Percentiles rank a stretch among this genome's conserved stretches.
Evolutionary conservation across 2,329 filamentous ascomycete genomes (phyloP).

Genomic region (Alternaria alternata): DNA sequence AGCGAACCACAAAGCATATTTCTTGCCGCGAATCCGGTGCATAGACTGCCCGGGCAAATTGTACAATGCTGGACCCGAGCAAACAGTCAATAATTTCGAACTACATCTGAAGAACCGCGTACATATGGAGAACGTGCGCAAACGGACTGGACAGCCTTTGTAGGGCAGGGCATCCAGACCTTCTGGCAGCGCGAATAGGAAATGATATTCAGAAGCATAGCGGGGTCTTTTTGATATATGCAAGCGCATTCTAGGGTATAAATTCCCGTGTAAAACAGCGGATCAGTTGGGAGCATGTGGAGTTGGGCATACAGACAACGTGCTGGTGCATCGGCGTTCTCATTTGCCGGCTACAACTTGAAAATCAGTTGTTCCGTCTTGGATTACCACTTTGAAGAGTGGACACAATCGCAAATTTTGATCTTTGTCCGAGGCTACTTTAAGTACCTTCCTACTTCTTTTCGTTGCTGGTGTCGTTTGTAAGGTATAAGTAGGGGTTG

Average conservation of each 20-base stretch:
- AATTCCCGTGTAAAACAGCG: constrained; percentile 30
- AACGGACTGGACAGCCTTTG: constrained; percentile 34
- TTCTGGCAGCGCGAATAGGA: neutral
- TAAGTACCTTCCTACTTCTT: constrained; percentile 11
- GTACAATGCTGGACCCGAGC: constrained; percentile 88
- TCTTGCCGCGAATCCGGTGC: constrained; percentile 88
- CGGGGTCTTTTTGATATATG: constrained; percentile 17
- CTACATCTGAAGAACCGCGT: constrained; percentile 86
- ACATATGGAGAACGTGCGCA: constrained; percentile 61
- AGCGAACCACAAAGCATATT: constrained; percentile 77
- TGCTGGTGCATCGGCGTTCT: constrained; percentile 38
- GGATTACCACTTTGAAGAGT: constrained; percentile 11
- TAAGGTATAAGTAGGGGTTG: constrained; percentile 13
- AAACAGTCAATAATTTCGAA: constrained; percentile 89
- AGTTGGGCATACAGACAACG: constrained; percentile 25
- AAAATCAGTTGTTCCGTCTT: constrained; percentile 20
- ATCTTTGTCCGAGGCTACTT: constrained; percentile 12
- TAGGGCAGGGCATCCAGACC: neutral
- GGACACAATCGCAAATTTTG: constrained; percentile 10
- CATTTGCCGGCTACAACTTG: constrained; percentile 33
- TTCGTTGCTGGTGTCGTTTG: constrained; percentile 1
- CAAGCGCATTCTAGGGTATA: constrained; percentile 20
- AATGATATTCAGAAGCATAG: constrained; percentile 14
- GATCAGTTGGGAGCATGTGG: constrained; percentile 20
- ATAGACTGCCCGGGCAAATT: constrained; percentile 92